Evolutionary conservation across 2,329 filamentous ascomycete species (phyloP).

Genomic region (Cercospora zeae-maydis): DNA sequence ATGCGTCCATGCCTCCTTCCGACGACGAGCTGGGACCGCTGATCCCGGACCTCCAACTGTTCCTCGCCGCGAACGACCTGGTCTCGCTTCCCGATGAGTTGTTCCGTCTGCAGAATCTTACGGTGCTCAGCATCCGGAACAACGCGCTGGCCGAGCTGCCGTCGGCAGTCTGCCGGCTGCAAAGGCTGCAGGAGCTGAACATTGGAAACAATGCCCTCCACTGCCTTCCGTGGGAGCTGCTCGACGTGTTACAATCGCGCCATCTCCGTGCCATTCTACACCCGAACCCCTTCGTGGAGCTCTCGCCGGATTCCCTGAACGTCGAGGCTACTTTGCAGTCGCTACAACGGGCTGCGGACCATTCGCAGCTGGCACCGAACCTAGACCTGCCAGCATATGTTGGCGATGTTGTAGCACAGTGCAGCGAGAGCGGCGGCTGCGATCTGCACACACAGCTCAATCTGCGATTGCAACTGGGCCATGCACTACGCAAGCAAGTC

Average conservation of each 20-base stretch:
- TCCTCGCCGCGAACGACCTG: slow-evolving; percentile 59
- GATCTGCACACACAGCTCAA: slow-evolving; percentile 23
- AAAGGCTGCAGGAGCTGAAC: slow-evolving; percentile 61
- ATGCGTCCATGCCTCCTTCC: slow-evolving; percentile 37
- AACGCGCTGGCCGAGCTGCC: slow-evolving; percentile 62
- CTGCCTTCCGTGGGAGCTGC: slow-evolving; percentile 60
- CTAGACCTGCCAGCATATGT: slow-evolving; percentile 18
- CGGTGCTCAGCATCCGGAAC: slow-evolving; percentile 62
- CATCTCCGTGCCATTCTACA: slow-evolving; percentile 55
- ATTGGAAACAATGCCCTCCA: slow-evolving; percentile 61
- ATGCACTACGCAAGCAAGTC: slow-evolving; percentile 21
- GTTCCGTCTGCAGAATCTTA: slow-evolving; percentile 60
- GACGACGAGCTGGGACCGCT: slow-evolving; percentile 59
- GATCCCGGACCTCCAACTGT: slow-evolving; percentile 59
- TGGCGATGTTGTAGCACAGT: slow-evolving; percentile 12
- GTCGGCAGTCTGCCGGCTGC: slow-evolving; percentile 55
- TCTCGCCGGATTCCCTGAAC: slow-evolving; percentile 21
- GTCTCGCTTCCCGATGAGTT: slow-evolving; percentile 56
- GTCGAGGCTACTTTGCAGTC: neutral
- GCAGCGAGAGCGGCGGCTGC: slow-evolving; percentile 10
- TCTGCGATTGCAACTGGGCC: slow-evolving; percentile 24
- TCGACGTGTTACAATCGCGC: slow-evolving; percentile 50
- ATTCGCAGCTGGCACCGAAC: slow-evolving; percentile 12
- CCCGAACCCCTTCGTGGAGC: slow-evolving; percentile 57
- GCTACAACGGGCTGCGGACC: neutral